Evolutionary conservation across 164 flowering plant species (phyloP).

Genomic region (Kalanchoe fedtschenkoi): DNA sequence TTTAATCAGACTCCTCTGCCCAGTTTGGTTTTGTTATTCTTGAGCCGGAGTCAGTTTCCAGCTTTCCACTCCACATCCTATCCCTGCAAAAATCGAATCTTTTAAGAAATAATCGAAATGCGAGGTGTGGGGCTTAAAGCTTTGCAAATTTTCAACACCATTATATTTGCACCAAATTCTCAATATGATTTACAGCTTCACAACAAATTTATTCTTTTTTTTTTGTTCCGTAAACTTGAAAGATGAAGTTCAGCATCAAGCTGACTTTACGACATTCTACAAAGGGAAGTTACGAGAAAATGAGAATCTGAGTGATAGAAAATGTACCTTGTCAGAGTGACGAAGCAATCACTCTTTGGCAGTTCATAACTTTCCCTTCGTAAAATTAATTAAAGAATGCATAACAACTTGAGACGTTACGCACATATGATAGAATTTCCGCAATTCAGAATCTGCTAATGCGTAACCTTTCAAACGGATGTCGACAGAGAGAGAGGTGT

Average conservation of each 20-base stretch:
- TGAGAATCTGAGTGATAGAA: not conserved
- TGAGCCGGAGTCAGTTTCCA: no score
- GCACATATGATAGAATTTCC: not conserved
- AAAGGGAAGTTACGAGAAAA: not conserved
- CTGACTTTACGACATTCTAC: not conserved
- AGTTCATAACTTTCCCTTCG: not conserved
- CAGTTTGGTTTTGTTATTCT: no score
- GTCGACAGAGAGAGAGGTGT: conserved; percentile 15
- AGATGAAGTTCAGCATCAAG: not conserved
- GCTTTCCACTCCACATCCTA: no score
- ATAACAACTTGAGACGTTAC: not conserved
- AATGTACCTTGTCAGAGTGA: not conserved
- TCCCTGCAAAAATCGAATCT: no score
- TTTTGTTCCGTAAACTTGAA: no score
- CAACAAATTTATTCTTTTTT: no score
- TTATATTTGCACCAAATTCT: no score
- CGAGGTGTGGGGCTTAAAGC: no score
- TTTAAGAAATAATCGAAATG: no score
- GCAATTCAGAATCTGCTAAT: not conserved
- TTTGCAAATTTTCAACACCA: no score
- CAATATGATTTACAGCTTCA: no score
- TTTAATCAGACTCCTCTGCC: not conserved
- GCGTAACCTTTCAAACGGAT: conserved; percentile 16
- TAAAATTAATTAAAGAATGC: not conserved
- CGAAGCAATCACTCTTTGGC: not conserved